Evolutionary conservation across 2,329 filamentous ascomycete species (phyloP).

Genomic region (Aschersonia sp.): DNA sequence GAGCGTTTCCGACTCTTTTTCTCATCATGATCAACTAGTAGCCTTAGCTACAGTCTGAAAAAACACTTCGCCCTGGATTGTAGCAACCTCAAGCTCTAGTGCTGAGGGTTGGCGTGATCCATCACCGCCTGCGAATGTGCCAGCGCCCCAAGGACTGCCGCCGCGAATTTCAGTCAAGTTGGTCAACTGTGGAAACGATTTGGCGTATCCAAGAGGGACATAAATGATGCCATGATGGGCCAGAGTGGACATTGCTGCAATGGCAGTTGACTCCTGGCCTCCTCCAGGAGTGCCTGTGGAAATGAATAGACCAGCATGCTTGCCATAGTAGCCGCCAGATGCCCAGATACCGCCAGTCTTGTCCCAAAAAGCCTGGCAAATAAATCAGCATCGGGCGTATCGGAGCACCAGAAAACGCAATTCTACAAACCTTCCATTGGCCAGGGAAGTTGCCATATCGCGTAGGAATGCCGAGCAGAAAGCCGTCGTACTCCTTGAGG

Average conservation of each 20-base stretch:
- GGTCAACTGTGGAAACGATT: slow-evolving; percentile 53
- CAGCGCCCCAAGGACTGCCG: slow-evolving; percentile 83
- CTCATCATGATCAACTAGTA: slow-evolving; percentile 31
- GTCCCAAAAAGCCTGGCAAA: slow-evolving; percentile 65
- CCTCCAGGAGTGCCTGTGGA: slow-evolving; percentile 73
- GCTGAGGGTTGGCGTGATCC: slow-evolving; percentile 69
- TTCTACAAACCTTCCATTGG: slow-evolving; percentile 59
- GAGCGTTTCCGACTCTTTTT: no score
- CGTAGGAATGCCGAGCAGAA: slow-evolving; percentile 90
- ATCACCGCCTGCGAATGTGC: slow-evolving; percentile 68
- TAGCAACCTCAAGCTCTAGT: slow-evolving; percentile 67
- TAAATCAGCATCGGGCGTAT: background rate
- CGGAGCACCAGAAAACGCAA: no score
- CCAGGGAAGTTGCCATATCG: slow-evolving; percentile 94
- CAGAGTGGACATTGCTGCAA: slow-evolving; percentile 72
- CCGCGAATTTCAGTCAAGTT: slow-evolving; percentile 71
- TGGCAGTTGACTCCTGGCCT: slow-evolving; percentile 80
- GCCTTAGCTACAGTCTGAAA: slow-evolving; percentile 60
- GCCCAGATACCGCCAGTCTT: slow-evolving; percentile 76
- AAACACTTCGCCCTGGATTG: slow-evolving; percentile 73
- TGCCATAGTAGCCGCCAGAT: slow-evolving; percentile 64
- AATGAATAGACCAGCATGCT: slow-evolving; percentile 84
- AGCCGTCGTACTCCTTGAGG: slow-evolving; percentile 68
- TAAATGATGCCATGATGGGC: slow-evolving; percentile 91
- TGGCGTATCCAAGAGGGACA: slow-evolving; percentile 89